Percentiles rank a stretch among this genome's conserved stretches.
phyloP scores from a whole-genome alignment of 2,329 filamentous ascomycete species.

The Sporothrix mexicana region DNA sequence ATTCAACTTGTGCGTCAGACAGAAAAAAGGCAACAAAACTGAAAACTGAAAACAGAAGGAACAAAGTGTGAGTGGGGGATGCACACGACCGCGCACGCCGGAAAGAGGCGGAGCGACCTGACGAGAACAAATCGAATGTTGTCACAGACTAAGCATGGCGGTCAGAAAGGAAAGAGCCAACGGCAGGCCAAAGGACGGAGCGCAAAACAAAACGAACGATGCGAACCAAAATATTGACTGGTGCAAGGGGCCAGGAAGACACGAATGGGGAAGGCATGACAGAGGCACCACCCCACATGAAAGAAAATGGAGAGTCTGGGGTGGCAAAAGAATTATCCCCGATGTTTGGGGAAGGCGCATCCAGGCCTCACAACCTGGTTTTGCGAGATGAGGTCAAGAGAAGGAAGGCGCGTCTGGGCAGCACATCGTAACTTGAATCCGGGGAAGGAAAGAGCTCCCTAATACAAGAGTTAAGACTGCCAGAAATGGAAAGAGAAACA shows the following conservation, averaged over 20 bases:
- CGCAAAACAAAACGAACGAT: slow-evolving; percentile 19
- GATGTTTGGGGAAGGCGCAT: slow-evolving; percentile 22
- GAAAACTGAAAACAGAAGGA: background rate
- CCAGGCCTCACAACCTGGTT: slow-evolving; percentile 18
- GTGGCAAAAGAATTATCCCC: slow-evolving; percentile 7
- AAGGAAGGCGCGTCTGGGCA: slow-evolving; percentile 6
- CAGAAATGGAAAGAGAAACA: background rate
- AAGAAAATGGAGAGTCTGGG: background rate
- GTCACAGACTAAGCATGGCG: background rate
- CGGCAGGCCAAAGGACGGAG: background rate
- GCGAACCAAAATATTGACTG: background rate
- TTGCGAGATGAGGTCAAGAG: background rate
- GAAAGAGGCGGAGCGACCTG: background rate
- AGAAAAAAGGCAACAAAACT: background rate
- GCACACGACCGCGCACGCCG: background rate
- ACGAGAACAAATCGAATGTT: slow-evolving; percentile 26
- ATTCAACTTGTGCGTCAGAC: background rate
- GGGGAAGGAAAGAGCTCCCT: slow-evolving; percentile 8
- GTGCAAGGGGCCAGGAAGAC: background rate
- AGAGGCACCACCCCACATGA: background rate
- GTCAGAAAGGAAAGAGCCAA: slow-evolving; percentile 18
- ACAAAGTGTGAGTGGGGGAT: slow-evolving; percentile 5
- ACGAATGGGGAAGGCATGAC: slow-evolving; percentile 15
- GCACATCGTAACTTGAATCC: slow-evolving; percentile 5
- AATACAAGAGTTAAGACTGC: background rate